Conservation (phyloP, 805 yeast genomes). For the Saccharomycopsis sp. region DNA sequence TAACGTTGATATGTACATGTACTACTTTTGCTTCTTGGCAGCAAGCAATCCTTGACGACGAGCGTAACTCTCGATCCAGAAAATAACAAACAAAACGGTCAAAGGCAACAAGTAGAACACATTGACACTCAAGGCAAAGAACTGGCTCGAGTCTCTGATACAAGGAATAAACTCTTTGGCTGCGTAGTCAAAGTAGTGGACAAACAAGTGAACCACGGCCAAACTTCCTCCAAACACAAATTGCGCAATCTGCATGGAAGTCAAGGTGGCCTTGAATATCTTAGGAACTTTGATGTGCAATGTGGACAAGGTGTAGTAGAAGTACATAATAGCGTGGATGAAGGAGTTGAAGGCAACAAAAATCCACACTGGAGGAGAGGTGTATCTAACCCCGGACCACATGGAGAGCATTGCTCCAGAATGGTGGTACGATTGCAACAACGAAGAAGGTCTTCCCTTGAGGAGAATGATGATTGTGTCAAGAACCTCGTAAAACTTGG, state of each 20-base stretch:
- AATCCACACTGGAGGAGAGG: slow-evolving; percentile 74
- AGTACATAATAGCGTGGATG: slow-evolving; percentile 69
- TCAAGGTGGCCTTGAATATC: slow-evolving; percentile 49
- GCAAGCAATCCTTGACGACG: slow-evolving; percentile 4
- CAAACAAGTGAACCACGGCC: slow-evolving; percentile 58
- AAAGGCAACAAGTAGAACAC: slow-evolving; percentile 62
- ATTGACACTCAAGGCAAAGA: slow-evolving; percentile 54
- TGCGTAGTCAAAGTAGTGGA: slow-evolving; percentile 47
- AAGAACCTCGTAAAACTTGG: slow-evolving; percentile 65
- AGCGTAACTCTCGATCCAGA: slow-evolving; percentile 53
- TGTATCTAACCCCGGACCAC: slow-evolving; percentile 72
- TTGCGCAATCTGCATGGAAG: slow-evolving; percentile 63
- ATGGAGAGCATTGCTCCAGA: slow-evolving; percentile 75
- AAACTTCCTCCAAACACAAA: slow-evolving; percentile 62
- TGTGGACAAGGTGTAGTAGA: slow-evolving; percentile 57
- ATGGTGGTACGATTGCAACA: slow-evolving; percentile 70
- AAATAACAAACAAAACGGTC: slow-evolving; percentile 58
- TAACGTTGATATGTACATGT: neutral
- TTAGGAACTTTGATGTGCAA: slow-evolving; percentile 52
- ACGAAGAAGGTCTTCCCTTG: slow-evolving; percentile 60
- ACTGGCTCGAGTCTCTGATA: slow-evolving; percentile 51
- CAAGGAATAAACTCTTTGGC: slow-evolving; percentile 41
- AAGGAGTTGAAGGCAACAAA: slow-evolving; percentile 76
- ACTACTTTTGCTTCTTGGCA: slow-evolving; percentile 1
- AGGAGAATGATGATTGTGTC: slow-evolving; percentile 62